phyloP scores from a whole-genome alignment of 352 stramenopile species.

The Phytopythium sindhum region DNA sequence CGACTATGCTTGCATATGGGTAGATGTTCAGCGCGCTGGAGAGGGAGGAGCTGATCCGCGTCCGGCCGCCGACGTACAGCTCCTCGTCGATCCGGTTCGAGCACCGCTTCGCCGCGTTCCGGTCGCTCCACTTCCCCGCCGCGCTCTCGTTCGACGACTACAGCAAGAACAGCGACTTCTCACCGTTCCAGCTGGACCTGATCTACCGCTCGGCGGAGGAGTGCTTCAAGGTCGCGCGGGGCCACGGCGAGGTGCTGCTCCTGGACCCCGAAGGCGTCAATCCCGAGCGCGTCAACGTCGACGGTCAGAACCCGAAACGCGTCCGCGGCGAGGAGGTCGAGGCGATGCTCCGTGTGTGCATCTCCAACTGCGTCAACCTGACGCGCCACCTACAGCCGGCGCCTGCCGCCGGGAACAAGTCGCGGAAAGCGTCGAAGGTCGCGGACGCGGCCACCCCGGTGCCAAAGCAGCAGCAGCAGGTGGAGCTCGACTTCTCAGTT shows the following conservation, averaged over 20 bases:
- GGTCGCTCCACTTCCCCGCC: conserved; percentile 67
- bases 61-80: conserved; percentile 50
- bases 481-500: conserved; percentile 57
- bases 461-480: conserved; percentile 4
- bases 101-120: conserved; percentile 76
- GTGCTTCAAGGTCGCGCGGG: conserved; percentile 72
- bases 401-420: conserved; percentile 8
- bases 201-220: conserved; percentile 85
- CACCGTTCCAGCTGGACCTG: conserved; percentile 58
- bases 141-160: conserved; percentile 71
- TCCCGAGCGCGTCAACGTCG: conserved; percentile 6
- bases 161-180: conserved; percentile 78
- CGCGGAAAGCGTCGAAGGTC: conserved; percentile 21
- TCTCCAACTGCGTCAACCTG: conserved; percentile 64
- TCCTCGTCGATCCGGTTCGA: conserved; percentile 67
- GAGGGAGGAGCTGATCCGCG: conserved; percentile 54
- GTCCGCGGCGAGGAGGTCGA: conserved; percentile 48
- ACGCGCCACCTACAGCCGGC: conserved; percentile 42
- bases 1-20: neutral
- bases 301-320: conserved; percentile 12
- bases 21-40: conserved; percentile 65
- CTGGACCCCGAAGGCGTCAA: conserved; percentile 30
- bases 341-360: conserved; percentile 50
- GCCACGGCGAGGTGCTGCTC: conserved; percentile 51
- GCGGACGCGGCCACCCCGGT: conserved; percentile 6